Evolutionary conservation across 2,329 filamentous ascomycete genomes (phyloP).

Genomic region (Pseudogymnoascus sp.): DNA sequence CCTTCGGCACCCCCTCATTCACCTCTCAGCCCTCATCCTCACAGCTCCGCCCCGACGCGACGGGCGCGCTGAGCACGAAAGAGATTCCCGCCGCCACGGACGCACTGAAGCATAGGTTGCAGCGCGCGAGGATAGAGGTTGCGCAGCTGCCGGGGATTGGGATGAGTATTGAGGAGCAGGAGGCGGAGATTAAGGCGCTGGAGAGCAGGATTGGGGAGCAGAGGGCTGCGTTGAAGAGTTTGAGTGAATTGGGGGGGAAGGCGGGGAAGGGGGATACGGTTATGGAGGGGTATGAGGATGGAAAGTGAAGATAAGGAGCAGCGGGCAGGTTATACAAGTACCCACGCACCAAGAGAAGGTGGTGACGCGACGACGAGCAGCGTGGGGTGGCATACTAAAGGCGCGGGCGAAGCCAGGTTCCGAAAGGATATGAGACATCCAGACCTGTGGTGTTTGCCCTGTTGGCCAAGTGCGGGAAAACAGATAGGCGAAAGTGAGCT

Average conservation of each 20-base stretch:
- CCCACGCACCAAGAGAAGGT: neutral
- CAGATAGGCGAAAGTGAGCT: neutral
- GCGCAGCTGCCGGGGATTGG: conserved; percentile 61
- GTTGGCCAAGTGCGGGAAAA: neutral
- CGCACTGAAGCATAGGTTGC: conserved; percentile 72
- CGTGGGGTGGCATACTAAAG: neutral
- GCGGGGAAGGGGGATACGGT: conserved; percentile 28
- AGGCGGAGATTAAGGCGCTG: conserved; percentile 58
- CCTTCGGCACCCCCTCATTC: conserved; percentile 21
- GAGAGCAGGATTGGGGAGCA: conserved; percentile 56
- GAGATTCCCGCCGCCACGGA: conserved; percentile 73
- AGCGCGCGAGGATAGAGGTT: conserved; percentile 62
- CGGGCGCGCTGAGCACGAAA: conserved; percentile 40
- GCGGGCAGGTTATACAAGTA: neutral
- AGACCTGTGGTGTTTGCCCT: neutral
- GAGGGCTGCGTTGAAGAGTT: conserved; percentile 44
- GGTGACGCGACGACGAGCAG: neutral
- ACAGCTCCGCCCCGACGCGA: conserved; percentile 22
- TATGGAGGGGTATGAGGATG: conserved; percentile 16
- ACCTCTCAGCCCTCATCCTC: conserved; percentile 19
- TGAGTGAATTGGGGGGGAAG: conserved; percentile 42
- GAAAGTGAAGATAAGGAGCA: neutral
- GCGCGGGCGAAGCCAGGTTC: conserved; percentile 26
- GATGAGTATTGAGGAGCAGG: conserved; percentile 58
- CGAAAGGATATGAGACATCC: conserved; percentile 33